phyloP scores from a whole-genome alignment of 2,329 filamentous ascomycete species.

The Sphaerostilbella broomeana region DNA sequence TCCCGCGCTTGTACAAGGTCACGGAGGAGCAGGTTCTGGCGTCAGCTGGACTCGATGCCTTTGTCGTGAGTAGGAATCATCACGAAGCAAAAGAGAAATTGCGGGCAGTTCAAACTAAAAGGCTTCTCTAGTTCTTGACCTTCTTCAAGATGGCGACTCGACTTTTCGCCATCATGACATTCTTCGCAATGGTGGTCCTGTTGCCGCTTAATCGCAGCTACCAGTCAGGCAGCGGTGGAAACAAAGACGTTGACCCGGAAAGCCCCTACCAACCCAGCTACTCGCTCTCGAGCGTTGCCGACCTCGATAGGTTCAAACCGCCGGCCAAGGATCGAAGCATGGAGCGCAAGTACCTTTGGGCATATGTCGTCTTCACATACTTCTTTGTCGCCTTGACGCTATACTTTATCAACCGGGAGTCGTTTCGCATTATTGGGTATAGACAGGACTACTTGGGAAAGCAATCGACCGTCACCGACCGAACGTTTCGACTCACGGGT shows the following conservation, averaged over 20 bases:
- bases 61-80: constrained; percentile 55
- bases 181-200: constrained; percentile 75
- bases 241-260: not conserved
- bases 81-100: not conserved
- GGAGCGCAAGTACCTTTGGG: constrained; percentile 64
- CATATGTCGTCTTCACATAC: constrained; percentile 91
- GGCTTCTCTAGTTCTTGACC: constrained; percentile 61
- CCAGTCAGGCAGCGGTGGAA: constrained; percentile 2
- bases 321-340: constrained; percentile 30
- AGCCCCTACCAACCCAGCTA: constrained; percentile 13
- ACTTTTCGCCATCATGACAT: constrained; percentile 70
- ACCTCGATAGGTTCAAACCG: constrained; percentile 21
- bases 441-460: constrained; percentile 88
- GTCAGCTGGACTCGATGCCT: constrained; percentile 89
- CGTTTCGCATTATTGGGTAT: constrained; percentile 74
- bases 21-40: constrained; percentile 84
- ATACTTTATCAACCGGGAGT: constrained; percentile 77
- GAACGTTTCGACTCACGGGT: constrained; percentile 84
- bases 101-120: not conserved
- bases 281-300: constrained; percentile 13
- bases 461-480: constrained; percentile 91
- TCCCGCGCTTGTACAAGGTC: constrained; percentile 75
- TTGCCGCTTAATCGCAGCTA: constrained; percentile 77
- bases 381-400: constrained; percentile 78
- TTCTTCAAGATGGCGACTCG: constrained; percentile 96